Evolutionary conservation across 2,329 filamentous ascomycete species (phyloP).

Genomic region (Corniculantispora saksenae): DNA sequence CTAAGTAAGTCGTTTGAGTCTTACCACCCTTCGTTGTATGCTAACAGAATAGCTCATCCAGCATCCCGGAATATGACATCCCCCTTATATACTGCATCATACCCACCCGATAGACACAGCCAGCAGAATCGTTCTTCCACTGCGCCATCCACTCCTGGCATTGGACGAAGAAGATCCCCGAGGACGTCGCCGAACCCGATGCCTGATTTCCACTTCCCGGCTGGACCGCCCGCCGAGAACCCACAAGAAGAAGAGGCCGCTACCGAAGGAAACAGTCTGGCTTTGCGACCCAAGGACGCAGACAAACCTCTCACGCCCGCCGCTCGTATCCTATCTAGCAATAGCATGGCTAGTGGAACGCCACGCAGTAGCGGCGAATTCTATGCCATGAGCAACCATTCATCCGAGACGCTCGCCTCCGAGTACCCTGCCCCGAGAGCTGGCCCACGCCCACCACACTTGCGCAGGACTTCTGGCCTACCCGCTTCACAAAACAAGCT

Average conservation of each 20-base stretch:
- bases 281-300: slow-evolving; percentile 34
- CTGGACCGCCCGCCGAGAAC: slow-evolving; percentile 42
- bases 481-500: slow-evolving; percentile 46
- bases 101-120: slow-evolving; percentile 50
- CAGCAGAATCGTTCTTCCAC: slow-evolving; percentile 45
- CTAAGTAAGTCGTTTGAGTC: slow-evolving; percentile 37
- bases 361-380: slow-evolving; percentile 92
- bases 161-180: slow-evolving; percentile 40
- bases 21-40: slow-evolving; percentile 24
- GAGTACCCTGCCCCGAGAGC: slow-evolving; percentile 67
- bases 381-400: slow-evolving; percentile 92
- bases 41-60: slow-evolving; percentile 38
- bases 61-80: slow-evolving; percentile 47
- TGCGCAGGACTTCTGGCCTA: slow-evolving; percentile 49
- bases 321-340: slow-evolving; percentile 73
- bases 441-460: slow-evolving; percentile 43
- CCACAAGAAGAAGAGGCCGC: slow-evolving; percentile 29
- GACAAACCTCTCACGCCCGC: slow-evolving; percentile 59
- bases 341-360: slow-evolving; percentile 72
- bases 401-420: slow-evolving; percentile 87
- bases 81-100: slow-evolving; percentile 57
- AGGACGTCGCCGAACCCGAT: slow-evolving; percentile 46
- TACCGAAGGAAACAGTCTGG: slow-evolving; percentile 38
- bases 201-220: slow-evolving; percentile 60
- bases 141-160: slow-evolving; percentile 46